Evolutionary conservation across 1,284 basidiomycete genomes (phyloP).

Genomic region (Ustilago nuda): DNA sequence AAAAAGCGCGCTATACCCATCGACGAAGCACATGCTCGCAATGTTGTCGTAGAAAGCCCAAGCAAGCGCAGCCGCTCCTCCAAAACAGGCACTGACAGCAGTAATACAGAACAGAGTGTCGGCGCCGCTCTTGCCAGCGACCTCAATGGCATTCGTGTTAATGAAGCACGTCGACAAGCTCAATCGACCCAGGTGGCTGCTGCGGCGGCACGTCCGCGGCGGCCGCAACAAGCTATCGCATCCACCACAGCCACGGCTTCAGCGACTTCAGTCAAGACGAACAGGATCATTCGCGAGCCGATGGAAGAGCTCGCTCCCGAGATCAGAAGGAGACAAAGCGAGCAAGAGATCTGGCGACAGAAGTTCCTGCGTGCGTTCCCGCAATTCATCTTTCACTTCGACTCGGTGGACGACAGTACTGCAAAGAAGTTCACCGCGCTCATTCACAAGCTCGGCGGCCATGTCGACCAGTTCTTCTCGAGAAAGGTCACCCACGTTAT

Average conservation of each 20-base stretch:
- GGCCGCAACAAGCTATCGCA: slow-evolving; percentile 12
- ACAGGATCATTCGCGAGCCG: slow-evolving; percentile 58
- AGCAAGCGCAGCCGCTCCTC: slow-evolving; percentile 59
- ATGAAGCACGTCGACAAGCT: slow-evolving; percentile 24
- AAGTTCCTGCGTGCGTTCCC: slow-evolving; percentile 62
- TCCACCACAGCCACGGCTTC: slow-evolving; percentile 8
- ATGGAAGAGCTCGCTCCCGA: slow-evolving; percentile 53
- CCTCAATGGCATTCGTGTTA: slow-evolving; percentile 45
- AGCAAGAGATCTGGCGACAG: slow-evolving; percentile 56
- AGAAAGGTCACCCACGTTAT: slow-evolving; percentile 65
- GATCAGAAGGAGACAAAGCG: slow-evolving; percentile 47
- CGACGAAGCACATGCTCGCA: slow-evolving; percentile 64
- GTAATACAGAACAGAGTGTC: slow-evolving; percentile 46
- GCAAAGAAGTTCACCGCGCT: slow-evolving; percentile 35
- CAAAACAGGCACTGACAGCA: slow-evolving; percentile 49
- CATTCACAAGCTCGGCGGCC: slow-evolving; percentile 60
- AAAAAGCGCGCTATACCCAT: slow-evolving; percentile 65
- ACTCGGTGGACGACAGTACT: slow-evolving; percentile 56
- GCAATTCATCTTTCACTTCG: slow-evolving; percentile 66
- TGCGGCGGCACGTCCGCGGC: slow-evolving; percentile 17
- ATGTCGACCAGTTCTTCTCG: slow-evolving; percentile 67
- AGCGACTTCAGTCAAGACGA: slow-evolving; percentile 47
- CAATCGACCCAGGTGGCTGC: slow-evolving; percentile 16
- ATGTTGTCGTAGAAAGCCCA: slow-evolving; percentile 50
- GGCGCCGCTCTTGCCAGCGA: slow-evolving; percentile 43